These are phyloP conservation scores for Carex parvula DNA, from an alignment of 176 grass and related monocot genomes.

Conservation along the genomic window DNA sequence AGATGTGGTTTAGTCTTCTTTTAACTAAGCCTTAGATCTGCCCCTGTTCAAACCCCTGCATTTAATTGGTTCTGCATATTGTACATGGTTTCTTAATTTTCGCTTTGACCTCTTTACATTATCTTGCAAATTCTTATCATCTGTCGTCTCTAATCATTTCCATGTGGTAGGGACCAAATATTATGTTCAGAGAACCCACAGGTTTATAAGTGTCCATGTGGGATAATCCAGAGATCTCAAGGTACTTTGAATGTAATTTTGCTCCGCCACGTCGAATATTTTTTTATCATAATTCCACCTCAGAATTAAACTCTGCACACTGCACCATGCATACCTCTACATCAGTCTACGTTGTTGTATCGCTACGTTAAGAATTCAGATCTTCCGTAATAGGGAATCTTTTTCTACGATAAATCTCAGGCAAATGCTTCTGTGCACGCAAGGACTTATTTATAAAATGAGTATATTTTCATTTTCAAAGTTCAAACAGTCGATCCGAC, in stretches of 20 bases:
- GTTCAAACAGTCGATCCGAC: too few relatives aligned
- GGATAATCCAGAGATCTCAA: neutral
- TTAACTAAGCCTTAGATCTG: too few relatives aligned
- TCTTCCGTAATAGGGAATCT: too few relatives aligned
- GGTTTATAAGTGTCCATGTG: neutral
- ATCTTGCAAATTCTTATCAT: neutral
- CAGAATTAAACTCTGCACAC: neutral
- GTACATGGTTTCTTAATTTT: slow-evolving; percentile 3
- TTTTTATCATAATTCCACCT: neutral
- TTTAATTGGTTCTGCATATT: neutral
- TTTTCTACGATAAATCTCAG: too few relatives aligned
- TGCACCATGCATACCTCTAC: neutral
- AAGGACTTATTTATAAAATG: too few relatives aligned
- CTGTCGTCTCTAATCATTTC: neutral
- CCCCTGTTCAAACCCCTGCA: neutral
- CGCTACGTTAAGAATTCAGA: too few relatives aligned
- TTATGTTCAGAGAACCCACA: neutral
- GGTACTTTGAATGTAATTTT: neutral
- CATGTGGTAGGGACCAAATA: slow-evolving; percentile 1
- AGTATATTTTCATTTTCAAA: too few relatives aligned
- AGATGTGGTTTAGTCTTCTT: too few relatives aligned
- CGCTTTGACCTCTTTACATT: neutral
- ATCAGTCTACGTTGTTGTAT: neutral
- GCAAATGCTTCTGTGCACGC: too few relatives aligned
- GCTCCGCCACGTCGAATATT: neutral